phyloP scores from a whole-genome alignment of 306 rosid species.

The Malus asiatica region DNA sequence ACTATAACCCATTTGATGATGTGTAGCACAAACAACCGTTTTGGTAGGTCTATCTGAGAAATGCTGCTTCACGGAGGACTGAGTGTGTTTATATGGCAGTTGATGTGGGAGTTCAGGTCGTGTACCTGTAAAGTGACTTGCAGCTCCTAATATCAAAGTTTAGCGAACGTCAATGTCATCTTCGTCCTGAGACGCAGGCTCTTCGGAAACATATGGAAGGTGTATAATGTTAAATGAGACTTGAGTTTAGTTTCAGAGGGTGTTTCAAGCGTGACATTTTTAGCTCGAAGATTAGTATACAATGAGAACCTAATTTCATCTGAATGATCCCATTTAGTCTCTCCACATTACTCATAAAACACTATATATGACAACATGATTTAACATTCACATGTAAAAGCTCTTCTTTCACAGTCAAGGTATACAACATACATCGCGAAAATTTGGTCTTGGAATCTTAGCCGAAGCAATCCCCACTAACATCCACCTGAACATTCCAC shows the following conservation, averaged over 20 bases:
- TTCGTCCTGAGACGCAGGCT: background rate
- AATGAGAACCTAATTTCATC: slow-evolving; percentile 27
- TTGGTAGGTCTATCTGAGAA: background rate
- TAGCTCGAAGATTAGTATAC: background rate
- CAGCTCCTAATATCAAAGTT: background rate
- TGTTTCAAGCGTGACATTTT: background rate
- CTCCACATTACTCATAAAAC: slow-evolving; percentile 15
- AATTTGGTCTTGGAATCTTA: slow-evolving; percentile 17
- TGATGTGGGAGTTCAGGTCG: background rate
- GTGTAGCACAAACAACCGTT: background rate
- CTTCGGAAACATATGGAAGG: background rate
- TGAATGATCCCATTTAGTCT: slow-evolving; percentile 24
- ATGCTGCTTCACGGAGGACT: background rate
- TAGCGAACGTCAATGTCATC: background rate
- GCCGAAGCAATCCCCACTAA: slow-evolving; percentile 33
- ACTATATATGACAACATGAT: slow-evolving; percentile 24
- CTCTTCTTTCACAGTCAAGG: slow-evolving; percentile 26
- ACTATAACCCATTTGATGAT: too few species aligned
- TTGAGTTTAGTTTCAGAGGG: too few species aligned
- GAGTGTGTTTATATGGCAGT: background rate
- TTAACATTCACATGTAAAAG: slow-evolving; percentile 16
- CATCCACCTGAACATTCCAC: slow-evolving; percentile 25
- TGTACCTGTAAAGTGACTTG: background rate
- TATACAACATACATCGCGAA: slow-evolving; percentile 23
- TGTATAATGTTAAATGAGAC: too few species aligned